Percentiles rank a stretch among this genome's conserved stretches.
Conservation (phyloP, 75 land plant genomes). For the Isoetes taiwanensis region DNA sequence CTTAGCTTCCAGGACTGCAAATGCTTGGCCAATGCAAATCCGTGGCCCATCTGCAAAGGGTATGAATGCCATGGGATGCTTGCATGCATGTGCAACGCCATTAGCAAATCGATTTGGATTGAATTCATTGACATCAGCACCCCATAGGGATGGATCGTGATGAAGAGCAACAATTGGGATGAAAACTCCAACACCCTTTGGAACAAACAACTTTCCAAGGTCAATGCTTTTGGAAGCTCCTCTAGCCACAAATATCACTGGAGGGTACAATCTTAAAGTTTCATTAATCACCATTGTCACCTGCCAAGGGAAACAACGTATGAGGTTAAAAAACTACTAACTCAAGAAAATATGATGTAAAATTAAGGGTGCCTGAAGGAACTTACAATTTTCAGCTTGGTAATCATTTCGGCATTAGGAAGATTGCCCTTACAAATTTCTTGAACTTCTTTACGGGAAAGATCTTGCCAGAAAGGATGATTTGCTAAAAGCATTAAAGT, state of each 20-base stretch:
- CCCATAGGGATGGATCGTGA: conserved; percentile 32
- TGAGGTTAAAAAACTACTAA: not conserved
- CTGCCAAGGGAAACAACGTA: no score
- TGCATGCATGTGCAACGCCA: conserved; percentile 41
- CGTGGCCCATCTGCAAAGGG: conserved; percentile 53
- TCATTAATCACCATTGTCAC: conserved; percentile 29
- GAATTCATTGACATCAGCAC: conserved; percentile 34
- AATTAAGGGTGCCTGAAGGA: not conserved
- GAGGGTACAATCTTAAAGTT: conserved; percentile 16
- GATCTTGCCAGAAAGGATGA: no score
- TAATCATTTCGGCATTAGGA: no score
- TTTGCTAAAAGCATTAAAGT: no score
- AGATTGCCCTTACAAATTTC: no score
- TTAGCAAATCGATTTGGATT: conserved; percentile 51
- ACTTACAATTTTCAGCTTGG: no score
- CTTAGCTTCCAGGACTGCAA: conserved; percentile 39
- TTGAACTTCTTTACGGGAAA: no score
- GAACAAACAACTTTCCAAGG: conserved; percentile 17
- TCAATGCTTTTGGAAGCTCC: conserved; percentile 14
- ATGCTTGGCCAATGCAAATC: conserved; percentile 40
- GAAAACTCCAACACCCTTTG: conserved; percentile 22
- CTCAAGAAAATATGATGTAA: not conserved
- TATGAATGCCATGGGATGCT: conserved; percentile 30
- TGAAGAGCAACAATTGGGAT: conserved; percentile 27
- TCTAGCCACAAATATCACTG: conserved; percentile 14